Evolutionary conservation across 2,329 filamentous ascomycete species (phyloP), one percentile per base, ranked within the genome.

Genomic region (Ustilaginoidea virens): DNA sequence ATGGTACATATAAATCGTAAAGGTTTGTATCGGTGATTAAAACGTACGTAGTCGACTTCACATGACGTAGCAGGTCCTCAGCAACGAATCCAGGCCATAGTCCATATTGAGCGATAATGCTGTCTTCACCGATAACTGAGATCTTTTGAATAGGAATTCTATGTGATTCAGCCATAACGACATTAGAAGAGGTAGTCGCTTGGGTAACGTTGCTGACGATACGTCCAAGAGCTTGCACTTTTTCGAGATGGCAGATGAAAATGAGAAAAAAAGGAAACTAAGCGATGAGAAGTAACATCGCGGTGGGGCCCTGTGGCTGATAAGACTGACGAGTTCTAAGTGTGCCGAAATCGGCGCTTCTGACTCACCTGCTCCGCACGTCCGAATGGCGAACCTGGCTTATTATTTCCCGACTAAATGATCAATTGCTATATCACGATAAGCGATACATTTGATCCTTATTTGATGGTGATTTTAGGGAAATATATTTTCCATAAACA

Each of bases 11-110:
- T 43, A 76, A 67, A 14, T 76, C 66, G 36, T 69, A 71, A 36
- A 98, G 71, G 49, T 96, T 96, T 25, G 86, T 92, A 57, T 98
- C 90, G 53, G 90, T 96, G 46, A 98, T 81, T 36, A 98, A 75
- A 33, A 96, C 79, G 52, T 96, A 98, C 36, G 87, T 96, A 12
- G 85, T 92, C 13, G 86, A 90, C 28, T 69, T 56, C 35, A 90
- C 63, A 49, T 78, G 80, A 31, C 66, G 57, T 37, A 96, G 63
- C 32, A 98, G 66, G 55, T 98, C 87, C 41, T 74, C 58, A 30
- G 76, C 74, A 37, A 96, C 75, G 50, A 80, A 90, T 47, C 68
- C 68, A 38, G 77, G 70, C 82, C 86, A 94, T 32, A 98, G 70
- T 39, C 79, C 82, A 51, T 92, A 83, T 50, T 94, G 83, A 46